These are phyloP conservation scores for Penicillium sp. DNA, from an alignment of 2,329 filamentous ascomycete genomes.

Conservation along the genomic window DNA sequence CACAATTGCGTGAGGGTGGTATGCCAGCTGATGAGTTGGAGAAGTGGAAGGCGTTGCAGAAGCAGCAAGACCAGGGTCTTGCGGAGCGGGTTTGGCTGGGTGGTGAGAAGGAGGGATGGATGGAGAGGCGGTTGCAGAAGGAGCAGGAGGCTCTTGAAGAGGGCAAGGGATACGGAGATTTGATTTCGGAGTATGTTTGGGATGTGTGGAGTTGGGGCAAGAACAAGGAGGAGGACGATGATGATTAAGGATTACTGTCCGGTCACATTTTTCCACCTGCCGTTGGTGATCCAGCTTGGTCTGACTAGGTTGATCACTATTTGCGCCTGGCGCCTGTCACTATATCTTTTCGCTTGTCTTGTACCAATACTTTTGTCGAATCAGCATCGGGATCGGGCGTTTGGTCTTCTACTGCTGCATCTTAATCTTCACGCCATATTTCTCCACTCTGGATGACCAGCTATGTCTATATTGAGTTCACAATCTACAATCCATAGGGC, in stretches of 20 bases:
- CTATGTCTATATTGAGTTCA: background rate
- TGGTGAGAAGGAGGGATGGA: slow-evolving; percentile 45
- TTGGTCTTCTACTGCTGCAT: slow-evolving; percentile 1
- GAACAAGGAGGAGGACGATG: slow-evolving; percentile 23
- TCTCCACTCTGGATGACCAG: background rate
- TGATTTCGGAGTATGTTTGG: slow-evolving; percentile 49
- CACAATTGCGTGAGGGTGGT: slow-evolving; percentile 22
- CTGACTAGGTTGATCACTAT: background rate
- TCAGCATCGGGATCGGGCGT: slow-evolving; percentile 22
- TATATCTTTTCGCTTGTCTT: slow-evolving; percentile 2
- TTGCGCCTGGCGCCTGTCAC: background rate
- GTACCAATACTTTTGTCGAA: slow-evolving; percentile 13
- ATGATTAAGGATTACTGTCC: slow-evolving; percentile 4
- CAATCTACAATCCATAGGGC: background rate
- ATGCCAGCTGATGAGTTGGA: slow-evolving; percentile 32
- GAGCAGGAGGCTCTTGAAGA: slow-evolving; percentile 45
- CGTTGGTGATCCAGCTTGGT: background rate
- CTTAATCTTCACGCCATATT: background rate
- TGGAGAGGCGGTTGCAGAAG: slow-evolving; percentile 41
- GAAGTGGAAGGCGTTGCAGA: slow-evolving; percentile 31
- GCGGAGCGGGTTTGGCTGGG: slow-evolving; percentile 42
- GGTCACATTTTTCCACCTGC: background rate
- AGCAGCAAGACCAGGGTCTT: slow-evolving; percentile 29
- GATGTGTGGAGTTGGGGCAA: slow-evolving; percentile 47
- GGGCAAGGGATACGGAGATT: slow-evolving; percentile 46